These are phyloP conservation scores for Escovopsis sp. DNA, from an alignment of 2,329 filamentous ascomycete genomes.

Conservation along the genomic window DNA sequence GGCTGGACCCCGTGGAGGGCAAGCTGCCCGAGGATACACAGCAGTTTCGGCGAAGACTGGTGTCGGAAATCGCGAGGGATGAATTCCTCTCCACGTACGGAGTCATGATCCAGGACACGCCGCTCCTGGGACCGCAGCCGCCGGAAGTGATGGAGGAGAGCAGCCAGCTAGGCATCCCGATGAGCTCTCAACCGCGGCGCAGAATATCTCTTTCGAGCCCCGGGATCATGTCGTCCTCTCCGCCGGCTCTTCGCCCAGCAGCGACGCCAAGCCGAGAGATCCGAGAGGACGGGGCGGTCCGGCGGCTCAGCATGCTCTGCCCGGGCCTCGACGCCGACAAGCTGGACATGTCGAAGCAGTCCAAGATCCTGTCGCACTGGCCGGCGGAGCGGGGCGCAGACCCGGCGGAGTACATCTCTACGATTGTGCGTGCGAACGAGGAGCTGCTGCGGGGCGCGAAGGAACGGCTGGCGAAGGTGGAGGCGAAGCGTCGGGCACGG, in stretches of 20 bases:
- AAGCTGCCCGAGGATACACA: constrained; percentile 12
- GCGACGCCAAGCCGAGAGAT: constrained; percentile 8
- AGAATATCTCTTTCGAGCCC: constrained; percentile 1
- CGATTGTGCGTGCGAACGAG: constrained; percentile 20
- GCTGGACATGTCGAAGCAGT: constrained; percentile 13
- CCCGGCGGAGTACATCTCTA: constrained; percentile 22
- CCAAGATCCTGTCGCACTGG: constrained; percentile 22
- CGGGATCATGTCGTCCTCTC: constrained; percentile 8
- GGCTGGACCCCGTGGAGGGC: constrained; percentile 15
- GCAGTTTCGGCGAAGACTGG: constrained; percentile 12
- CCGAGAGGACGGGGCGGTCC: constrained; percentile 16
- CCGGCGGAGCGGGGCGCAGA: constrained; percentile 21
- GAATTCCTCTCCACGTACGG: constrained; percentile 20
- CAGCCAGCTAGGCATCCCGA: constrained; percentile 3
- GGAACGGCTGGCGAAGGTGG: constrained; percentile 17
- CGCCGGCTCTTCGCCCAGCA: constrained; percentile 10
- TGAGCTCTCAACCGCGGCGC: constrained; percentile 5
- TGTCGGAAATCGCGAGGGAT: constrained; percentile 18
- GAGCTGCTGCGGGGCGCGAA: constrained; percentile 20
- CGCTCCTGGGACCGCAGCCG: constrained; percentile 13
- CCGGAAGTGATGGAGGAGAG: constrained; percentile 5
- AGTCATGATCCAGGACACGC: constrained; percentile 19
- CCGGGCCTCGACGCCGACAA: constrained; percentile 14
- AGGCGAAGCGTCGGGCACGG: constrained; percentile 18
- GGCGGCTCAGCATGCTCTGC: constrained; percentile 20